Base-by-base conservation (phyloP, 345 rosid species). In the Aquilaria sinensis region DNA sequence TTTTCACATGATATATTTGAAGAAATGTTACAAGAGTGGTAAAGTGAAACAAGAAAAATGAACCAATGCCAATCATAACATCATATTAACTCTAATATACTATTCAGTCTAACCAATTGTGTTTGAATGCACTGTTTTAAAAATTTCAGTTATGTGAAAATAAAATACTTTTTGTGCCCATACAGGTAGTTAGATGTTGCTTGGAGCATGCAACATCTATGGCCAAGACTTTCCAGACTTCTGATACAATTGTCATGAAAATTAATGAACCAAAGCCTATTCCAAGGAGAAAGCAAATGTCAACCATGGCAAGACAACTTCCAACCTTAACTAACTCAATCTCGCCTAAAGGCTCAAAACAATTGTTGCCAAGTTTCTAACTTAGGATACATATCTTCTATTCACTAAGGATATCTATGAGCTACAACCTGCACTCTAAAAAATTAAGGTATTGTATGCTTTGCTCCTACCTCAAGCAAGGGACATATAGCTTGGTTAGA, bases 191-290 rank as follows among this genome's bases (percentile, higher is more conserved):
- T 61, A 80, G 97, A 79, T 93, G 94, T 70, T 93, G 94, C 72
- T 63, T 93, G 80, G 98, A 90, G 85, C 81, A 93, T 66, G 86
- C 98, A 43, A 80, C 97, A 61, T 85, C 96, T 6, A 96, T 89
- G 62, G 98, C 98, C 45, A 88, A 78, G 74, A 83, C 83, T 63
- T 88, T 90, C 68, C 78, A 87, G 58, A 87, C 83, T 53, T 80
- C 89, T 0, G 93, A 90, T 73, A 89, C 90, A 57, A 92, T 90
- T 59, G 85, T 93, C 46, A 89, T 93, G 23, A 86, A 88, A 60
- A 78, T 78, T 29, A 93, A 77, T 73, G 90, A 81, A 71, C 53
- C 66, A 62, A 67, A 53, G 66, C 83, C 85, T 0, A 73, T 70
- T 14, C 82, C 77, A 0, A 80, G 71, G 60, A 78, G 81, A 72